Evolutionary conservation across 139 green algal species (phyloP), one percentile per base, ranked within the genome.

Genomic region (Coelastrella sp.): DNA sequence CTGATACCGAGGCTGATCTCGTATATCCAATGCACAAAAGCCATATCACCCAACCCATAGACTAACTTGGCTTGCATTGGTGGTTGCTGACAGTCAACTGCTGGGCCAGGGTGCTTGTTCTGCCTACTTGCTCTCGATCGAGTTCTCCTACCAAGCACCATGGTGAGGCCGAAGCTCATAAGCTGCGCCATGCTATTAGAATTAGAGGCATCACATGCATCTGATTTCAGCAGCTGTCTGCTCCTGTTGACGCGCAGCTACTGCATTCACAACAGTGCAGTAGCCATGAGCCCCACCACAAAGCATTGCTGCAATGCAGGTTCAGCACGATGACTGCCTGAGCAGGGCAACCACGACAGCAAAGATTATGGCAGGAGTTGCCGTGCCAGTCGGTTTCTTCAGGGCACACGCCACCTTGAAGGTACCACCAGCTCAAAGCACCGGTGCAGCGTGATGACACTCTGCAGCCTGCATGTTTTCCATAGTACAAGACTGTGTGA

Each of bases 321-420:
- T 32, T 47, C 57, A 77, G 32, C 74, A 83, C 59, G 58, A 65
- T 13, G 57, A 76, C 22, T 80, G 59, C 64, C 19, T 54, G 3
- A 80, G 23, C 74, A 85, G 64, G 58, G n/a, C n/a, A 57, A 11
- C 57, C 3, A 59, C 16, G 20, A 80, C 32, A n/a, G 83, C 83
- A 71, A 59, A 58, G 5, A 57, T 80, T 23, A 90, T 90, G 86
- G 74, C 22, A 13, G 74, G 22, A 58, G 86, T 23, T 4, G 65
- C 78, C 22, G 78, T 91, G 4, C 87, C 87, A 22, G 66, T 91
- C 47, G 87, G 87, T 7, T 91, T 91, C 47, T 91, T 91, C 87
- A 78, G 78, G 19, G 87, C 87, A 80, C 87, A 91, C 23, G 79
- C n/a, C 13, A 84, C 66, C 14, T 66, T 91, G 22, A 91, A 86